Percentiles rank a stretch among this genome's conserved stretches.
These are phyloP conservation scores for Sporothrix humicola DNA, from an alignment of 2,329 filamentous ascomycete genomes.

Conservation along the genomic window DNA sequence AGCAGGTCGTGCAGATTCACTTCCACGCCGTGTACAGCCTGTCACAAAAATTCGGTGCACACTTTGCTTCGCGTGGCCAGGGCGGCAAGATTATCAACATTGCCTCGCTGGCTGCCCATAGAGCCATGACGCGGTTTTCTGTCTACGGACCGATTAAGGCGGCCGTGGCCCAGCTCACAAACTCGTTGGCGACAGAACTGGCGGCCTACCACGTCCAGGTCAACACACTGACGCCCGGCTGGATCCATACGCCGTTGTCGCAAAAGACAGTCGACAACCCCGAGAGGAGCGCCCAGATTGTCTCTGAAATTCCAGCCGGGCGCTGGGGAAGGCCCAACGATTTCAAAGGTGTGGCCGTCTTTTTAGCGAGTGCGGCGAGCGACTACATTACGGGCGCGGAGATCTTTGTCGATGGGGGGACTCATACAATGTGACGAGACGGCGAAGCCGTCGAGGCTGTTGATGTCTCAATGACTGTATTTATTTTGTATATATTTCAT, in stretches of 20 bases:
- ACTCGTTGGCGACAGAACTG: conserved; percentile 3
- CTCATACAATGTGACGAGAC: conserved; percentile 6
- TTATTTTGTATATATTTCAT: not conserved
- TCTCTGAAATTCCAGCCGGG: conserved; percentile 14
- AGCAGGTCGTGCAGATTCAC: conserved; percentile 25
- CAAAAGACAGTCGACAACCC: conserved; percentile 54
- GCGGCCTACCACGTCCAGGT: conserved; percentile 11
- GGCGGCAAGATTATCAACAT: conserved; percentile 26
- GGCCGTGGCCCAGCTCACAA: not conserved
- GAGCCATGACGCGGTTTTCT: not conserved
- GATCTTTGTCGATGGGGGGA: conserved; percentile 68
- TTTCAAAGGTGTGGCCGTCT: conserved; percentile 70
- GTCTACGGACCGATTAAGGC: conserved; percentile 1
- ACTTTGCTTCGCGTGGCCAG: conserved; percentile 8
- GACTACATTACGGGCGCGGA: conserved; percentile 69
- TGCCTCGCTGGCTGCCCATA: not conserved
- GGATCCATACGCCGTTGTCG: conserved; percentile 33
- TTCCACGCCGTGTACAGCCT: conserved; percentile 27
- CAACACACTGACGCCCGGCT: conserved; percentile 23
- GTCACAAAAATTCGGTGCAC: not conserved
- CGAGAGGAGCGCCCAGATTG: not conserved
- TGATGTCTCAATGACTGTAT: not conserved
- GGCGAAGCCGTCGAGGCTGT: not conserved
- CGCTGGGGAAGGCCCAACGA: conserved; percentile 16
- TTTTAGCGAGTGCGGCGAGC: conserved; percentile 64